phyloP scores from a whole-genome alignment of 352 stramenopile species.

The Pythium grandisporangium region DNA sequence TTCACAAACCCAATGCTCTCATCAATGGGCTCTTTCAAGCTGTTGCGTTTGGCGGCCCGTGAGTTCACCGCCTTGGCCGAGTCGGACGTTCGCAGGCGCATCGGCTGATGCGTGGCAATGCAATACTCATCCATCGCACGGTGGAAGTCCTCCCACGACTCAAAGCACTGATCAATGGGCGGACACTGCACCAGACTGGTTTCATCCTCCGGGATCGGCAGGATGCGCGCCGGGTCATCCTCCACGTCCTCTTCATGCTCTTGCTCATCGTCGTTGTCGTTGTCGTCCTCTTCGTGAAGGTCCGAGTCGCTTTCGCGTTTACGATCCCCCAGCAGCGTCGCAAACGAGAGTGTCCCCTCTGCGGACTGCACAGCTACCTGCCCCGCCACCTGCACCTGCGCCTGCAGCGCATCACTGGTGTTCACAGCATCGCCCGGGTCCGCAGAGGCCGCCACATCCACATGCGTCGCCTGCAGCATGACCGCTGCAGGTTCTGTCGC shows the following conservation, averaged over 20 bases:
- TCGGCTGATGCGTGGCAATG: slow-evolving; percentile 62
- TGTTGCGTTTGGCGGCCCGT: slow-evolving; percentile 74
- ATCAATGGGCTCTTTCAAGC: slow-evolving; percentile 77
- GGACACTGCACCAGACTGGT: slow-evolving; percentile 56
- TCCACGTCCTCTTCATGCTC: slow-evolving; percentile 35
- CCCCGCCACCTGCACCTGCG: too few species aligned
- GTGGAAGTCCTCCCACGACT: slow-evolving; percentile 81
- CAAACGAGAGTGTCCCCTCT: too few species aligned
- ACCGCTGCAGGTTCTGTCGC: too few species aligned
- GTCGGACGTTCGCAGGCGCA: slow-evolving; percentile 72
- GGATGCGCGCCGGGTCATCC: slow-evolving; percentile 20
- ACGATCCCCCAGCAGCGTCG: slow-evolving; percentile 46
- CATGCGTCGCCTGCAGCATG: slow-evolving; percentile 6
- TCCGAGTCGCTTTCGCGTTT: slow-evolving; percentile 51
- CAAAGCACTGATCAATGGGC: slow-evolving; percentile 64
- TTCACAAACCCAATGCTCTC: slow-evolving; percentile 81
- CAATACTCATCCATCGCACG: slow-evolving; percentile 76
- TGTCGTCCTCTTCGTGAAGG: slow-evolving; percentile 42
- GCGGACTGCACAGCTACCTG: too few species aligned
- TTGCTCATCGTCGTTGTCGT: slow-evolving; percentile 20
- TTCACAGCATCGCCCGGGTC: too few species aligned
- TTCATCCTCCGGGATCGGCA: slow-evolving; percentile 49
- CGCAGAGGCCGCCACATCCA: slow-evolving; percentile 7
- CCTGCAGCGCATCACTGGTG: too few species aligned
- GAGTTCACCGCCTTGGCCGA: slow-evolving; percentile 74